These are phyloP conservation scores for Alternaria ventricosa DNA, from an alignment of 2,329 filamentous ascomycete genomes.

Conservation along the genomic window DNA sequence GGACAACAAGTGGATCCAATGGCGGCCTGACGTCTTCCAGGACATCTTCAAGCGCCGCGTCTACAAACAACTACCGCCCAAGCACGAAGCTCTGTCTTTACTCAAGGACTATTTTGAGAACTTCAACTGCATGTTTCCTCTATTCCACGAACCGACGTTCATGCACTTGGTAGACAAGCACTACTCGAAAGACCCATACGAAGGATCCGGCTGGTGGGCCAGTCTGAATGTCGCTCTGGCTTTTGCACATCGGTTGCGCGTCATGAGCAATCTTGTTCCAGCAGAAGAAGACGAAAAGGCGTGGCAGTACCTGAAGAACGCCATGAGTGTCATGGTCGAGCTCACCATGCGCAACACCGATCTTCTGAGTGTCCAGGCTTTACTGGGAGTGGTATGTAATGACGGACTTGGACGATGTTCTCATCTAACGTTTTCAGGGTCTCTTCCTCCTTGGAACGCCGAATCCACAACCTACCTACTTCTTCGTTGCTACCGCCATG, in stretches of 20 bases:
- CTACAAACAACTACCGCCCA: constrained; percentile 82
- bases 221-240: constrained; percentile 92
- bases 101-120: constrained; percentile 96
- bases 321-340: constrained; percentile 90
- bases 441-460: constrained; percentile 95
- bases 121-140: constrained; percentile 98
- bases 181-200: constrained; percentile 90
- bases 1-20: constrained; percentile 94
- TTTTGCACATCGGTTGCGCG: constrained; percentile 88
- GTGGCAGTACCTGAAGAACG: constrained; percentile 96
- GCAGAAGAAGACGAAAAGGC: constrained; percentile 92
- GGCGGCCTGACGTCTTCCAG: constrained; percentile 96
- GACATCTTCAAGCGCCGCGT: constrained; percentile 87
- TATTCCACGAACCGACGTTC: constrained; percentile 97
- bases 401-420: neutral
- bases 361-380: constrained; percentile 88
- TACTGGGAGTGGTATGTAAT: constrained; percentile 77
- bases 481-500: constrained; percentile 89
- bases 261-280: constrained; percentile 93
- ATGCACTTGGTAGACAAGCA: constrained; percentile 96
- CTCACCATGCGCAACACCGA: constrained; percentile 96
- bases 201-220: constrained; percentile 98
- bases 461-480: constrained; percentile 92
- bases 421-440: constrained; percentile 55
- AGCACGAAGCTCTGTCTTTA: constrained; percentile 84